phyloP scores from a whole-genome alignment of 176 grass and related monocot genomes.

The Paspalum notatum region DNA sequence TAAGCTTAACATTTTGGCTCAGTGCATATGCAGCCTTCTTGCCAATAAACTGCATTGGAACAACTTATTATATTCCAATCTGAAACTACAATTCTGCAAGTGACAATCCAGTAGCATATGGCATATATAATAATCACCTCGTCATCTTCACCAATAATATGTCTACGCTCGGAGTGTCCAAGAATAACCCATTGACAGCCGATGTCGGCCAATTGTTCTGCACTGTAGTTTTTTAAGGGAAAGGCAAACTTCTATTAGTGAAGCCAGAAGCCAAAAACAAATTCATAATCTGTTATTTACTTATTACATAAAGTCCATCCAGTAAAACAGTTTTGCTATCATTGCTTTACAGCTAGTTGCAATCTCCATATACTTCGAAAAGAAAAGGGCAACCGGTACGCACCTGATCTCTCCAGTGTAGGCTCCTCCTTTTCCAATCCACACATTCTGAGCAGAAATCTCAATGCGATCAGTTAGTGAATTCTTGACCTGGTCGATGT shows the following conservation, averaged over 20 bases:
- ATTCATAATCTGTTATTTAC: not conserved
- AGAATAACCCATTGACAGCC: slow-evolving; percentile 97
- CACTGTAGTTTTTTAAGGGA: slow-evolving; percentile 50
- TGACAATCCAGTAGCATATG: slow-evolving; percentile 7
- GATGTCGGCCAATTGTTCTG: slow-evolving; percentile 90
- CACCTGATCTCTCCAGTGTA: slow-evolving; percentile 98
- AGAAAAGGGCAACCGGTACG: not conserved
- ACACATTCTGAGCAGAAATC: slow-evolving; percentile 87
- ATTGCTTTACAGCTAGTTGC: not conserved
- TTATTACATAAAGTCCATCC: not conserved
- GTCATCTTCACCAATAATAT: slow-evolving; percentile 92
- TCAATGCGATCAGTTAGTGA: slow-evolving; percentile 76
- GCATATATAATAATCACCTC: slow-evolving; percentile 45
- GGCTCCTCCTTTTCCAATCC: slow-evolving; percentile 95
- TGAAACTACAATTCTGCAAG: slow-evolving; percentile 1
- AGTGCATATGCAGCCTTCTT: slow-evolving; percentile 97
- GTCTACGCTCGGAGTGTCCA: slow-evolving; percentile 88
- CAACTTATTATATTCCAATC: slow-evolving; percentile 22
- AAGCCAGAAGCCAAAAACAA: slow-evolving; percentile 21
- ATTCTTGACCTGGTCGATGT: slow-evolving; percentile 88
- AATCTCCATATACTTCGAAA: slow-evolving; percentile 13
- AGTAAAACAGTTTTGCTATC: not conserved
- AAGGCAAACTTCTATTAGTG: slow-evolving; percentile 27
- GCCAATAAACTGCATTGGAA: slow-evolving; percentile 79
- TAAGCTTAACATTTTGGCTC: slow-evolving; percentile 97